Base-by-base conservation (phyloP, 805 yeast genomes). In the Sugiyamaella marilandica region DNA sequence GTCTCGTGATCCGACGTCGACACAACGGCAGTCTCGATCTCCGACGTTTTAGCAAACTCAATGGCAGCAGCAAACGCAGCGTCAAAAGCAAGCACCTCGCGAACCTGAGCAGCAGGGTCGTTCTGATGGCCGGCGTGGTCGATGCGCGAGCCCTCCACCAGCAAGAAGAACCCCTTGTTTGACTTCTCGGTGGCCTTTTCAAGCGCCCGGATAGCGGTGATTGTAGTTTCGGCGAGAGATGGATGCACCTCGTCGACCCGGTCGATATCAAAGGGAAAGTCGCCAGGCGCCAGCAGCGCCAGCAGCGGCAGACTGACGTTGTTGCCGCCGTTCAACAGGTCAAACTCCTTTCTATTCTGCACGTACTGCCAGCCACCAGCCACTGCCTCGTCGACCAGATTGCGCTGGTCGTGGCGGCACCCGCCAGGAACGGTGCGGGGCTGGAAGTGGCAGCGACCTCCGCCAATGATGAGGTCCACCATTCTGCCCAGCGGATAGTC, bases 41-140 rank as follows among this genome's bases (percentile, higher is more conserved):
- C 88, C 1, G 85, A 64, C 8, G 74, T 65, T 59, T 84, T 82
- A 36, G 85, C 87, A 66, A 81, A 89, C 41, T 86, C 81, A 50
- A 80, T 69, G 2, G 84, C 96, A 10, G 87, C 85, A 55, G 78
- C 69, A 70, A 87, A 88, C 2, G 96, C 90, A 55, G 80, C 81
- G 66, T 87, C 95, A 67, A 82, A 91, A 1, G 95, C 96, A 61
- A 90, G 72, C 2, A 88, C 92, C 70, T 91, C 97, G 63, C 90
- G 78, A 5, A 87, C 96, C 71, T 90, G 96, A 8, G 96, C 96
- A 5, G 92, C 92, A 10, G 97, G 92, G 67, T 91, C 97, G 65
- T 91, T 90, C 62, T 79, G 83, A 70, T 91, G 97, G 43, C 97
- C 97, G 5, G 96, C 96, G 65, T 90, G 97, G 70, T 91, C 97